Base-by-base conservation (phyloP, 108 stramenopile genomes). In the Phaeodactylum tricornutum region DNA sequence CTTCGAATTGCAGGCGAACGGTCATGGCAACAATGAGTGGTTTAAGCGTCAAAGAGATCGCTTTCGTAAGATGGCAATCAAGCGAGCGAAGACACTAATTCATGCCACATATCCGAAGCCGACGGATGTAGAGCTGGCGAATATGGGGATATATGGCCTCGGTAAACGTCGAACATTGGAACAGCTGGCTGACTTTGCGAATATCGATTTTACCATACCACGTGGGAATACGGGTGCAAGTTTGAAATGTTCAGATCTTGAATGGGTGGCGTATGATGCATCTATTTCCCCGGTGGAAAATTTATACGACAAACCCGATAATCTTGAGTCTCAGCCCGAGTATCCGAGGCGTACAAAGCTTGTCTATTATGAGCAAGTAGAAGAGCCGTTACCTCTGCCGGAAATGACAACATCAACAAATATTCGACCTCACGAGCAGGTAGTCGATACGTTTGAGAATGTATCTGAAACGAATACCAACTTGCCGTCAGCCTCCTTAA, bases 91-190 rank as follows among this genome's bases (percentile, higher is more conserved):
- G 33, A 12, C 12, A 34, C 12, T 34, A 15, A 26, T 48, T 16
- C n/a, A n/a, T n/a, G n/a, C n/a, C n/a, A n/a, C n/a, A n/a, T n/a
- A n/a, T n/a, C n/a, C n/a, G n/a, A n/a, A n/a, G n/a, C n/a, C n/a
- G n/a, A n/a, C n/a, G n/a, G n/a, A n/a, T n/a, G 25, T 67, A 11
- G 39, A 45, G 14, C 19, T 67, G 4, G 81, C 78, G 17, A 84
- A 83, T 53, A 43, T 92, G 22, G 90, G 90, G 3, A 76, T 87
- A 0, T 92, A 86, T 43, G 83, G 81, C 11, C 59, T 92, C 11
- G 90, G 90, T 9, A 75, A 68, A 48, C 70, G 86, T 33, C 72
- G 90, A 3, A 71, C 79, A 1, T 32, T 92, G 39, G 61, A 81
- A 14, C 84, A 92, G 44, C 39, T 87, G 33, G 62, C 75, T 0